These are phyloP conservation scores for Orbilia oligospora DNA, from an alignment of 2,329 filamentous ascomycete genomes.

Conservation along the genomic window DNA sequence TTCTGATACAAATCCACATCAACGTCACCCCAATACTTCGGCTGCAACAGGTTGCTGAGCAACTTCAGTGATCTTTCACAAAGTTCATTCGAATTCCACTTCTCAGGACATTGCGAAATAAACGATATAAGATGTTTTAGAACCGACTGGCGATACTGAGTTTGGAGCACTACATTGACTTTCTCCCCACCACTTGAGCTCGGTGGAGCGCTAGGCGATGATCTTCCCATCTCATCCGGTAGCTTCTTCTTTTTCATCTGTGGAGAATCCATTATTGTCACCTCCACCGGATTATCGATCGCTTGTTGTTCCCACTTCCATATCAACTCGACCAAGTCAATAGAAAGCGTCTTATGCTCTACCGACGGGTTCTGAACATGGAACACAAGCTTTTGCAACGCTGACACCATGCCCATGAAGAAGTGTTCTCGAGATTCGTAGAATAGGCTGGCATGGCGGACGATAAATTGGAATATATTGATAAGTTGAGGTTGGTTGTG, in stretches of 20 bases:
- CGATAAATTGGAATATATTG: constrained; percentile 96
- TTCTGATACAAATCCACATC: constrained; percentile 93
- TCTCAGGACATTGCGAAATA: constrained; percentile 89
- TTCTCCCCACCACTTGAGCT: constrained; percentile 55
- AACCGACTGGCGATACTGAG: constrained; percentile 73
- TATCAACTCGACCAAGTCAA: constrained; percentile 91
- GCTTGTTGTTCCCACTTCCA: constrained; percentile 93
- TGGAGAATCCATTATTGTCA: constrained; percentile 76
- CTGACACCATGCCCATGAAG: constrained; percentile 87
- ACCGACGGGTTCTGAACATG: constrained; percentile 85
- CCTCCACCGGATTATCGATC: constrained; percentile 69
- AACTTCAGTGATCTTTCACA: constrained; percentile 87
- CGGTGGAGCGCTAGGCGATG: constrained; percentile 46
- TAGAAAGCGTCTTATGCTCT: constrained; percentile 89
- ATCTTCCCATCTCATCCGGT: constrained; percentile 67
- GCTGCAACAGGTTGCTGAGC: constrained; percentile 85
- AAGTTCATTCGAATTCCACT: constrained; percentile 81
- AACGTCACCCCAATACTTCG: constrained; percentile 90
- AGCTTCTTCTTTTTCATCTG: constrained; percentile 81
- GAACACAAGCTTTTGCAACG: constrained; percentile 85
- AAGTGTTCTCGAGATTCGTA: constrained; percentile 96
- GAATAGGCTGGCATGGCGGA: constrained; percentile 91
- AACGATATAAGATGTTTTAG: constrained; percentile 96
- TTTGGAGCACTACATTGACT: constrained; percentile 64
- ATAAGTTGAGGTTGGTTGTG: constrained; percentile 96